Percentiles rank a stretch among this genome's conserved stretches.
Conservation (phyloP, 2,329 filamentous ascomycete species). For the Tolypocladium guangdongense region DNA sequence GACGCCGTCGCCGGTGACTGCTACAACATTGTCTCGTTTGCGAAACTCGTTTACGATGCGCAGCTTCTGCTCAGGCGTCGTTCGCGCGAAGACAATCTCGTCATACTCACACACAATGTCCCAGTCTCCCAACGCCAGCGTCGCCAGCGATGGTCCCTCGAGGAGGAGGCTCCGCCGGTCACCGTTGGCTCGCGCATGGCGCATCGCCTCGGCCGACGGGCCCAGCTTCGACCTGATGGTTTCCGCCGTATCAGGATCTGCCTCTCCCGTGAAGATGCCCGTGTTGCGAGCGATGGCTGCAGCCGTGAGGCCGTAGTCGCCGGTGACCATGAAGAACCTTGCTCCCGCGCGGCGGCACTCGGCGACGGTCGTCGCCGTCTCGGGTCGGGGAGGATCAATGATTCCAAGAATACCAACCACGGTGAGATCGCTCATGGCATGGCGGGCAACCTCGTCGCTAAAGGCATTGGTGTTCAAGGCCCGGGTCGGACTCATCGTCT, state of each 20-base stretch:
- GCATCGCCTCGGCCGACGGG: conserved; percentile 6
- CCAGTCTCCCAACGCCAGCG: conserved; percentile 38
- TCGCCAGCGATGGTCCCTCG: conserved; percentile 48
- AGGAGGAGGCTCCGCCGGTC: conserved; percentile 18
- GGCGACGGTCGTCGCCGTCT: conserved; percentile 28
- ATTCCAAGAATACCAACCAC: conserved; percentile 42
- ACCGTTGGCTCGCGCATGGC: conserved; percentile 9
- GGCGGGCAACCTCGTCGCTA: conserved; percentile 34
- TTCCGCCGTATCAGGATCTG: conserved; percentile 27
- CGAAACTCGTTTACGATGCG: conserved; percentile 62
- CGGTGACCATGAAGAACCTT: conserved; percentile 37
- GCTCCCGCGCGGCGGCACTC: conserved; percentile 33
- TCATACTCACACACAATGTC: conserved; percentile 35
- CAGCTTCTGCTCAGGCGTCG: conserved; percentile 59
- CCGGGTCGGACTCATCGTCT: conserved; percentile 16
- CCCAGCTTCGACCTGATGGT: conserved; percentile 9
- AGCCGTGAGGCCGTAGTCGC: conserved; percentile 43
- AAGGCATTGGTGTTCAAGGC: conserved; percentile 32
- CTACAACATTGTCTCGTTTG: conserved; percentile 45
- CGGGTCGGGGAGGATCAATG: conserved; percentile 33
- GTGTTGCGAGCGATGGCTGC: conserved; percentile 56
- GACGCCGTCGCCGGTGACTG: conserved; percentile 65
- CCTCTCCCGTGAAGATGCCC: conserved; percentile 45
- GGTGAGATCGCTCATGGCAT: conserved; percentile 29
- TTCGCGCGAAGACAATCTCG: conserved; percentile 58